phyloP scores from a whole-genome alignment of 2,329 filamentous ascomycete genomes.

The Aspergillus spinulosporus region DNA sequence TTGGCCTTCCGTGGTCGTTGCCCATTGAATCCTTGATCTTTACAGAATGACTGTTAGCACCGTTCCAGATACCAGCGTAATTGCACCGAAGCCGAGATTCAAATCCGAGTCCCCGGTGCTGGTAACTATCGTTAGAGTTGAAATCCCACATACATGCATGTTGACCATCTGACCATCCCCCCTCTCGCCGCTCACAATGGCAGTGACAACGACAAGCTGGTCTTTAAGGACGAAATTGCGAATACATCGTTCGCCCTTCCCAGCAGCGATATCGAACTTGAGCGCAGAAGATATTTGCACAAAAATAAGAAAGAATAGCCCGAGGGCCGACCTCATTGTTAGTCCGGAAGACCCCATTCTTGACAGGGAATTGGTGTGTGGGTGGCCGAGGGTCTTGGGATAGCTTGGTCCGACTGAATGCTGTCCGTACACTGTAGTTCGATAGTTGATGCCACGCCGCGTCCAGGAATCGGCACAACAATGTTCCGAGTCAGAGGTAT shows the following conservation, averaged over 20 bases:
- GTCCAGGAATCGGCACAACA: slow-evolving; percentile 33
- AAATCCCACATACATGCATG: slow-evolving; percentile 69
- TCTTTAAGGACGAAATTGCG: slow-evolving; percentile 92
- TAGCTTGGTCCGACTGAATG: slow-evolving; percentile 25
- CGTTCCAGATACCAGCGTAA: slow-evolving; percentile 8
- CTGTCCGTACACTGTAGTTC: slow-evolving; percentile 25
- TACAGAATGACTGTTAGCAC: slow-evolving; percentile 14
- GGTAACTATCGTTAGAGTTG: not conserved
- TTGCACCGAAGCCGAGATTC: not conserved
- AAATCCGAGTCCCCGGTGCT: not conserved
- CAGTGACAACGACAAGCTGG: slow-evolving; percentile 92
- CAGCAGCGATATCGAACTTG: slow-evolving; percentile 87
- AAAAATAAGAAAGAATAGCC: slow-evolving; percentile 36
- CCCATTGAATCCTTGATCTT: slow-evolving; percentile 94
- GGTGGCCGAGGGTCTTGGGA: slow-evolving; percentile 19
- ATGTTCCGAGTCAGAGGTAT: slow-evolving; percentile 28
- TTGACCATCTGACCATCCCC: slow-evolving; percentile 93
- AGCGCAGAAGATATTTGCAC: slow-evolving; percentile 60
- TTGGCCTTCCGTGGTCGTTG: slow-evolving; percentile 91
- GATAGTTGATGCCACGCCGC: slow-evolving; percentile 39
- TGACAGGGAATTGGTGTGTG: slow-evolving; percentile 20
- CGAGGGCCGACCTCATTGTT: slow-evolving; percentile 33
- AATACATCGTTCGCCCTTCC: slow-evolving; percentile 81
- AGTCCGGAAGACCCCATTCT: slow-evolving; percentile 35
- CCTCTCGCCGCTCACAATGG: slow-evolving; percentile 78